A percentile compares a stretch with the other conserved stretches of the same genome.
Conservation (phyloP, 768 basidiomycete species). For the Gymnopilus junonius region DNA sequence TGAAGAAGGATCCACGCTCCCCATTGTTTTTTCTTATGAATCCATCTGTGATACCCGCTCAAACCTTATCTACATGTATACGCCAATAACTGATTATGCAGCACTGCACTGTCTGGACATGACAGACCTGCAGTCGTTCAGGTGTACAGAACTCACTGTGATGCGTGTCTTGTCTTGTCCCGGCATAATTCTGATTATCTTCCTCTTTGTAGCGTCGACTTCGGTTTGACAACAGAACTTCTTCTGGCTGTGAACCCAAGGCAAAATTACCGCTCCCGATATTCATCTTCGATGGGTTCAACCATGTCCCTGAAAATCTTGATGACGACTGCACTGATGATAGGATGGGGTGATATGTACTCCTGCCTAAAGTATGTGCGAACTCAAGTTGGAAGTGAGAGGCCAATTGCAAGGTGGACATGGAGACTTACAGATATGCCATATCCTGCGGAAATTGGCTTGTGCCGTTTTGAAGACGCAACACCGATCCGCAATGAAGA, state of each 20-base stretch:
- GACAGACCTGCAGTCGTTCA: background rate
- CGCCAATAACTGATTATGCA: background rate
- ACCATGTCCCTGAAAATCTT: background rate
- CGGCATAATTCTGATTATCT: background rate
- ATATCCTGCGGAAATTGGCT: background rate
- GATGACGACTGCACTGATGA: background rate
- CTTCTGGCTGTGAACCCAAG: too few relatives aligned
- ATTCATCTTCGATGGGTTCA: background rate
- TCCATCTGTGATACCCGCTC: background rate
- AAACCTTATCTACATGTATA: background rate
- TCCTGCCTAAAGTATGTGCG: background rate
- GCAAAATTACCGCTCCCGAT: too few relatives aligned
- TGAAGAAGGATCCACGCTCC: too few relatives aligned
- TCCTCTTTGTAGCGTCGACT: background rate
- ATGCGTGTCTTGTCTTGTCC: background rate
- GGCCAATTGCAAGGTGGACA: too few relatives aligned
- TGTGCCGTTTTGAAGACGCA: background rate
- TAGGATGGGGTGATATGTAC: background rate
- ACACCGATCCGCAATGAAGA: background rate
- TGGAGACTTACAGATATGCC: background rate
- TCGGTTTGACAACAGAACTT: too few relatives aligned
- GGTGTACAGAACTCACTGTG: background rate
- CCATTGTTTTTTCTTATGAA: background rate
- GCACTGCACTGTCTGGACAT: background rate
- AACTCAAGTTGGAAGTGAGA: too few relatives aligned